A percentile compares a stretch with the other conserved stretches of the same genome.
Evolutionary conservation across 1,284 basidiomycete species (phyloP).

Genomic region (Thecaphora frezii): DNA sequence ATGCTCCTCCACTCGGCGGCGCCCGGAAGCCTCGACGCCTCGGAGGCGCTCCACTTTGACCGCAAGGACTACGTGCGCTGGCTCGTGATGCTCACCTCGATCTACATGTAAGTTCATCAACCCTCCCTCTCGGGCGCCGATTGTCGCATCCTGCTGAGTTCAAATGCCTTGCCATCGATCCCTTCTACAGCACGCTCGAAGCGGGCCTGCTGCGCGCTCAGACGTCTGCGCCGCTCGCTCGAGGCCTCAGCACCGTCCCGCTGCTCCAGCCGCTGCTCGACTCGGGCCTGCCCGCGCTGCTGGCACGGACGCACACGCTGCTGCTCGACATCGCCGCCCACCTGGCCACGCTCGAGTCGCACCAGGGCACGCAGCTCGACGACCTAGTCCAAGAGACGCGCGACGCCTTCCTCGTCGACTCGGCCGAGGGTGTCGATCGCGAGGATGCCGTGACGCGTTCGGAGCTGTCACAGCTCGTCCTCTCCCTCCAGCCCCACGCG

Average conservation of each 20-base stretch:
- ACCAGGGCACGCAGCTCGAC: conserved; percentile 11
- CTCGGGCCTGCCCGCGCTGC: conserved; percentile 4
- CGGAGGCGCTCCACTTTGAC: conserved; percentile 8
- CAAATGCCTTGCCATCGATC: too few relatives aligned
- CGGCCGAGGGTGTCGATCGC: background rate
- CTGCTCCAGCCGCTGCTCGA: conserved; percentile 9
- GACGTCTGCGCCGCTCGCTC: background rate
- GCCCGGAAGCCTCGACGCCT: background rate
- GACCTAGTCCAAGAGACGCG: conserved; percentile 14
- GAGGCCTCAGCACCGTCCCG: background rate
- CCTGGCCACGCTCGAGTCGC: conserved; percentile 5
- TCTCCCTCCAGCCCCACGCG: background rate
- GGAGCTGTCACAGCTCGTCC: background rate
- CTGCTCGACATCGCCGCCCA: conserved; percentile 22
- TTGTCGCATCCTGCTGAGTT: too few relatives aligned
- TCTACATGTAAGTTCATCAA: conserved; percentile 20
- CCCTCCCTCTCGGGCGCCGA: too few relatives aligned
- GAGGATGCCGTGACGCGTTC: background rate
- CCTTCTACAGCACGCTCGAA: conserved; percentile 7
- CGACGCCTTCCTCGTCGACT: conserved; percentile 2
- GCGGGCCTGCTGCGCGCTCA: conserved; percentile 1
- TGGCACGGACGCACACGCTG: conserved; percentile 12
- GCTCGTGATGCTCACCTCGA: conserved; percentile 36
- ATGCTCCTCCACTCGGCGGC: conserved; percentile 21
- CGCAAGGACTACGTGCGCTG: conserved; percentile 38